Percentiles rank a stretch among this genome's conserved stretches.
Evolutionary conservation across 345 rosid genomes (phyloP).

Genomic region (Geranium brycei): DNA sequence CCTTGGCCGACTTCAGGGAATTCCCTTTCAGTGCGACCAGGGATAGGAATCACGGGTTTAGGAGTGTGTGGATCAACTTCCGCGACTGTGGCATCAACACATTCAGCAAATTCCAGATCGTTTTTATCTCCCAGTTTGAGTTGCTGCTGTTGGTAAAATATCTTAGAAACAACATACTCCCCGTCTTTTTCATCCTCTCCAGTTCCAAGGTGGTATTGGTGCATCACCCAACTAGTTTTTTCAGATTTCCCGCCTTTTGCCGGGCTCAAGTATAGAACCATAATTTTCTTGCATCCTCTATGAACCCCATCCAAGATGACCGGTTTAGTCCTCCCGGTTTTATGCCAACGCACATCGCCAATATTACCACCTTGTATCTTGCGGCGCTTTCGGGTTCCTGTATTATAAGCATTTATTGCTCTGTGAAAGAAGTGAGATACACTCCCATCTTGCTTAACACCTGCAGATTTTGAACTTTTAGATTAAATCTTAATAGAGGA

Average conservation of each 20-base stretch:
- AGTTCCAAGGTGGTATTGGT: constrained; percentile 87
- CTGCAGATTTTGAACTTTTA: constrained; percentile 17
- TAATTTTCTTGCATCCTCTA: constrained; percentile 78
- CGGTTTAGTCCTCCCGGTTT: constrained; percentile 84
- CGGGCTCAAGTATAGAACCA: constrained; percentile 63
- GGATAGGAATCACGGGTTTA: constrained; percentile 52
- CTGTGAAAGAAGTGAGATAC: constrained; percentile 73
- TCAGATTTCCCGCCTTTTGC: constrained; percentile 59
- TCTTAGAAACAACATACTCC: constrained; percentile 71
- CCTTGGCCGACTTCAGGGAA: constrained; percentile 22
- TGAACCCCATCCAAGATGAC: constrained; percentile 67
- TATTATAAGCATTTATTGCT: constrained; percentile 79
- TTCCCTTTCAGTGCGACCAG: constrained; percentile 30
- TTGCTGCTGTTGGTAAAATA: constrained; percentile 65
- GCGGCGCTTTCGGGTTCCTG: constrained; percentile 87
- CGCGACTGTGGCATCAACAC: constrained; percentile 17
- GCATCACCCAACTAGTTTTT: constrained; percentile 96
- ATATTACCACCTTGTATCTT: constrained; percentile 72
- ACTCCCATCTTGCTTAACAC: constrained; percentile 71
- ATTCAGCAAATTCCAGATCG: constrained; percentile 40
- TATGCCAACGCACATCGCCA: constrained; percentile 94
- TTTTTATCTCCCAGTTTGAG: constrained; percentile 39
- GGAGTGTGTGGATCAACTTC: constrained; percentile 73
- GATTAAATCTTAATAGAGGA: not conserved
- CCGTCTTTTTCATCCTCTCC: constrained; percentile 83